Base-by-base conservation (phyloP, 176 grass and related monocot species). In the Alopecurus myosuroides region DNA sequence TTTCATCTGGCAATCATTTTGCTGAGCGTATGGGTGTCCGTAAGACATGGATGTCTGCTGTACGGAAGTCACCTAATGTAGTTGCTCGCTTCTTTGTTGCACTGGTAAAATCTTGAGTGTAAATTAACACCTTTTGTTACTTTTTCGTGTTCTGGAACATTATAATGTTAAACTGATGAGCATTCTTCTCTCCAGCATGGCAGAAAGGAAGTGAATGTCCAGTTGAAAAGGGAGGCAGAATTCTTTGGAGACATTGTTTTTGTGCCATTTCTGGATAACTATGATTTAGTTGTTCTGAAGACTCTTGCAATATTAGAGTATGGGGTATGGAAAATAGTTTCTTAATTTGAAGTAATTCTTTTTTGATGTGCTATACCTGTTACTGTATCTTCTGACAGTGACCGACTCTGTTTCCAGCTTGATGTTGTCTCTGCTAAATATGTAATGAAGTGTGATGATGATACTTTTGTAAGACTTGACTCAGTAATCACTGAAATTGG, bases 211-310 rank as follows among this genome's bases (percentile, higher is more conserved):
- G 83, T 94, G 72, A 97, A 97, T 58, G 29, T 87, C 81, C 87
- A 90, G 58, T 70, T 97, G 76, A 88, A 85, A 73, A 94, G 73
- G 74, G 94, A 94, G 65, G 94, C 94, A 15, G 85, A 90, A 34
- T 97, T 97, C 78, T 97, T 97, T 55, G 83, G 92, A 42, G 94
- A 97, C n/a, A 90, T 97, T 83, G 89, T 97, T 67, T 81, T 97
- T 77, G 90, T 94, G 57, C 92, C 95, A 11, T 94, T 86, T 65
- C 86, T 97, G 31, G 92, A 94, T 70, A 93, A 72, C 51, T 94
- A 97, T 84, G 95, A 94, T 70, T 77, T 97, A 64, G 84, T 97
- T 65, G 95, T 97, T 83, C 55, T 97, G 52, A 97, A 97, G 76
- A 94, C 90, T 36, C 78, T 97, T 86, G 92, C 95, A 35, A 97